Base-by-base conservation (phyloP, 306 rosid genomes). In the Cucurbita maxima region DNA sequence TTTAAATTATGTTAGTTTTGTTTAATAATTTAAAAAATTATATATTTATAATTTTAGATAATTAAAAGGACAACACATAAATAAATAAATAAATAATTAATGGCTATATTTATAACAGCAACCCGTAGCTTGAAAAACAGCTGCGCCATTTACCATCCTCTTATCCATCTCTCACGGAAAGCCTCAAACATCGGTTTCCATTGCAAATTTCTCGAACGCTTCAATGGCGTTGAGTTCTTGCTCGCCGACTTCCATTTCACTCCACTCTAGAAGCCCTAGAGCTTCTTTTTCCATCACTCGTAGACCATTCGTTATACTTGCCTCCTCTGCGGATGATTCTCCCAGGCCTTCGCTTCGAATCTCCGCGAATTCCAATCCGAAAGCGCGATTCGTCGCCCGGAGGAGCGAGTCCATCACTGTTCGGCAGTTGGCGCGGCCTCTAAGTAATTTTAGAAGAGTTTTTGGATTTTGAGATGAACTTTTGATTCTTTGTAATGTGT, bases 381-480 rank as follows among this genome's bases (percentile, higher is more conserved):
- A 87, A 80, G 98, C 89, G 34, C 92, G 86, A 0, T 90, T 94
- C 81, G 81, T 86, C 13, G 97, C 92, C 41, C 92, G 96, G 14
- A 85, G 97, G 12, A 87, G 62, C 73, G 96, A 90, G 62, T 85
- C 96, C 6, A 53, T 85, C 57, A 70, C 85, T 1, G 97, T 90
- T 76, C 87, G 75, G 34, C 97, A 86, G 81, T 92, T 90, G 53
- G 57, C 79, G 72, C 96, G 96, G 13, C 95, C 98, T 67, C 84
- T 94, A 87, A 75, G 98, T 90, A 90, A 90, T 87, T 83, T 82
- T 77, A 77, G 84, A 70, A 5, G 45, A 13, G 20, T 7, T 50
- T 40, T 74, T 64, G 48, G 53, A 50, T 43, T 66, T 34, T 45
- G 11, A 7, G 22, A 55, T 0, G 37, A 37, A 5, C 30, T 5